A percentile compares a stretch with the other conserved stretches of the same genome.
Conservation (phyloP, 169 alveolate genomes). For the Plasmodium falciparum region DNA sequence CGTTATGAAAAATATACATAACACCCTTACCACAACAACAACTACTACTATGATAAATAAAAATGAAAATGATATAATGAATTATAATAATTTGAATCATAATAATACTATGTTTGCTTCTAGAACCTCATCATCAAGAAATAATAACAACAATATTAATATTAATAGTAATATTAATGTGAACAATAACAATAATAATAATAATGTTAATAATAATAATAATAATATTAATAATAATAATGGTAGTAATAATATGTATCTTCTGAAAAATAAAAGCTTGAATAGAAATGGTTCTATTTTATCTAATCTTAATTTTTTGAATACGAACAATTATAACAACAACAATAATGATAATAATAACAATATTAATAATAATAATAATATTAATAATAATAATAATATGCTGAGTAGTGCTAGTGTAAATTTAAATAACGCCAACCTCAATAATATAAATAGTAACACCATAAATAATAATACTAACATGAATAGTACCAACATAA, state of each 20-base stretch:
- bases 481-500: too few species aligned
- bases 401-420: too few species aligned
- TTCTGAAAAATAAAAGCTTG: neutral
- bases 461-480: too few species aligned
- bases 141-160: neutral
- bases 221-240: too few species aligned
- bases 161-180: neutral
- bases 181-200: slow-evolving; percentile 10
- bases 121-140: slow-evolving; percentile 27
- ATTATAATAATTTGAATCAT: slow-evolving; percentile 25
- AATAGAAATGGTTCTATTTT: slow-evolving; percentile 10
- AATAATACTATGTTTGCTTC: slow-evolving; percentile 41
- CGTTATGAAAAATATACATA: neutral
- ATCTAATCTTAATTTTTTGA: slow-evolving; percentile 16
- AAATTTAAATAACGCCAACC: too few species aligned
- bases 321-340: neutral
- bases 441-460: too few species aligned
- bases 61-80: neutral
- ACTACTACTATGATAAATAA: neutral
- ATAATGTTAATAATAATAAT: neutral
- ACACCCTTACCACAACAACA: neutral
- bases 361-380: too few species aligned
- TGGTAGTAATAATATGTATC: neutral
- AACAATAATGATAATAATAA: too few species aligned
- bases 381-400: too few species aligned